Conservation (phyloP, 768 basidiomycete species). For the Infundibulicybe gibba region DNA sequence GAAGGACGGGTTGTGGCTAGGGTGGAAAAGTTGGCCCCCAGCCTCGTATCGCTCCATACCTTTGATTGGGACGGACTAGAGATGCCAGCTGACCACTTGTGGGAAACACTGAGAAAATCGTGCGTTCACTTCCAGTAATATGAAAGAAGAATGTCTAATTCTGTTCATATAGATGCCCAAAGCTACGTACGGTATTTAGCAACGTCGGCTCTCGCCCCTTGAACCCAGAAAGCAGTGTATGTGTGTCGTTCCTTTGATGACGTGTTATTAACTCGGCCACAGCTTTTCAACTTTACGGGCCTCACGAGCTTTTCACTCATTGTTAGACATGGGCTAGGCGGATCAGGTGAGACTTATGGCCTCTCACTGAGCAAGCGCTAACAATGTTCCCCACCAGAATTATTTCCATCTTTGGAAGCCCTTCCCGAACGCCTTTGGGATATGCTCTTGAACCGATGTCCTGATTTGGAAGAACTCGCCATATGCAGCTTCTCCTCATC, state of each 20-base stretch:
- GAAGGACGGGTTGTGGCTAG: slow-evolving; percentile 10
- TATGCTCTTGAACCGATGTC: slow-evolving; percentile 46
- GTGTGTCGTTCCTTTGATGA: neutral
- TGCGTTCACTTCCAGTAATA: too few species aligned
- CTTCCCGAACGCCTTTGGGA: slow-evolving; percentile 47
- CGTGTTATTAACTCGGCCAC: slow-evolving; percentile 4
- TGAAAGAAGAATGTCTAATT: too few species aligned
- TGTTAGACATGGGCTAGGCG: slow-evolving; percentile 38
- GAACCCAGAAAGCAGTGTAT: slow-evolving; percentile 22
- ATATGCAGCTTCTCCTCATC: slow-evolving; percentile 20
- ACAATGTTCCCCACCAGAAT: slow-evolving; percentile 17
- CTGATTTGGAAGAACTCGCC: slow-evolving; percentile 37
- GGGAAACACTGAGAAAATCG: slow-evolving; percentile 9
- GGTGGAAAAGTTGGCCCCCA: slow-evolving; percentile 10
- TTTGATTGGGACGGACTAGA: slow-evolving; percentile 23
- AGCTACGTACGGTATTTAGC: slow-evolving; percentile 16
- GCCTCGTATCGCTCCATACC: slow-evolving; percentile 10
- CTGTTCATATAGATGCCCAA: slow-evolving; percentile 13
- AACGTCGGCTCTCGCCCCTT: slow-evolving; percentile 4
- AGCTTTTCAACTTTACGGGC: slow-evolving; percentile 19
- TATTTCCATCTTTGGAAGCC: slow-evolving; percentile 33
- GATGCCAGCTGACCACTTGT: slow-evolving; percentile 13
- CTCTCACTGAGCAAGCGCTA: slow-evolving; percentile 1
- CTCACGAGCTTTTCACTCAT: slow-evolving; percentile 15
- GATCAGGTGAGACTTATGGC: slow-evolving; percentile 22